Percentiles rank a stretch among this genome's conserved stretches.
phyloP scores from a whole-genome alignment of 148 eudicot genomes.

The Selenicereus undatus region DNA sequence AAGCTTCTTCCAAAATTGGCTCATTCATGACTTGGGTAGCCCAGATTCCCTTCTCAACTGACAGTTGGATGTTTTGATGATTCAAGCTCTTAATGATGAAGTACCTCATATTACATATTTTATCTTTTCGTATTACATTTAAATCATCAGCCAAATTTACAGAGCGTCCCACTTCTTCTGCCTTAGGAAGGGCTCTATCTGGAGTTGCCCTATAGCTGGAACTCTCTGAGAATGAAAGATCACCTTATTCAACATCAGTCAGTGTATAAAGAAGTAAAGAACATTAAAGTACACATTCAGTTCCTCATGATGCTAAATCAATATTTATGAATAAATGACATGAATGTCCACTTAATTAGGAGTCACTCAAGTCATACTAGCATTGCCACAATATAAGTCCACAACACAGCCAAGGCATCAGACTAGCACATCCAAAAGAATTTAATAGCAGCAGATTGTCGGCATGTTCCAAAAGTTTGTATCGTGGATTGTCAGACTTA shows the following conservation, averaged over 20 bases:
- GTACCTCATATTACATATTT: conserved; percentile 48
- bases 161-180: conserved; percentile 34
- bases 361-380: too few relatives aligned
- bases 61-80: conserved; percentile 71
- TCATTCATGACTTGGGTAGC: conserved; percentile 92
- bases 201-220: conserved; percentile 42
- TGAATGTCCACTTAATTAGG: too few relatives aligned
- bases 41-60: conserved; percentile 77
- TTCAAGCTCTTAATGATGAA: conserved; percentile 84
- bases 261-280: conserved; percentile 4
- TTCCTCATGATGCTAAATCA: neutral
- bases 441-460: too few relatives aligned
- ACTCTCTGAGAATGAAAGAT: conserved; percentile 44
- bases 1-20: conserved; percentile 80
- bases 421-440: too few relatives aligned
- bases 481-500: neutral
- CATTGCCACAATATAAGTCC: too few relatives aligned
- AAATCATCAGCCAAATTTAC: conserved; percentile 35
- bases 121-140: conserved; percentile 30
- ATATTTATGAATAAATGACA: neutral
- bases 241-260: conserved; percentile 26
- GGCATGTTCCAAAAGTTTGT: too few relatives aligned
- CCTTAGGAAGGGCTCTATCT: conserved; percentile 28
- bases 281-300: neutral
- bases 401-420: too few relatives aligned